These are phyloP conservation scores for Speleostelium caveatum DNA, from an alignment of 78 protist species.

Conservation along the genomic window DNA sequence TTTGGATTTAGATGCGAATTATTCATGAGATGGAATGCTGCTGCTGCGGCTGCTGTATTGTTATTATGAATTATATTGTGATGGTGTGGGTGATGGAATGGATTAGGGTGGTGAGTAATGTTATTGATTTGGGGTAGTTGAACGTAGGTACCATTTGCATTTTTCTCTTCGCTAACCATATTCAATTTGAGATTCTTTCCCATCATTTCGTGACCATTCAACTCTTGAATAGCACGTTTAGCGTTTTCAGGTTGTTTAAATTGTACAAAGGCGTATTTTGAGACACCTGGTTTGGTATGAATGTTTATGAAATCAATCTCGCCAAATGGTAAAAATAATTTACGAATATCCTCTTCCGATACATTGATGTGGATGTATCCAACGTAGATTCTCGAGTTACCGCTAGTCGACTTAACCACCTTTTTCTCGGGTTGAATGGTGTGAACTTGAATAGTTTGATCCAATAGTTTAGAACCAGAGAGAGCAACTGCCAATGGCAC, in stretches of 20 bases:
- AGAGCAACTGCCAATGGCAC: slow-evolving; percentile 23
- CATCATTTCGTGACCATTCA: slow-evolving; percentile 61
- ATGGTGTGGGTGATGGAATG: not conserved
- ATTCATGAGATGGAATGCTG: not conserved
- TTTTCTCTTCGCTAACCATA: slow-evolving; percentile 38
- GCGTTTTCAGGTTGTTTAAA: slow-evolving; percentile 42
- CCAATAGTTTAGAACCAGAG: slow-evolving; percentile 3
- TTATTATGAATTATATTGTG: not conserved
- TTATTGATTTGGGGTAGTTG: slow-evolving; percentile 23
- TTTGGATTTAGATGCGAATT: not conserved
- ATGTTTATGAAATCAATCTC: slow-evolving; percentile 51
- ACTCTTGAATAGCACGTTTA: slow-evolving; percentile 7
- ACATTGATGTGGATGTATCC: slow-evolving; percentile 28
- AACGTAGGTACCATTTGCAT: slow-evolving; percentile 15
- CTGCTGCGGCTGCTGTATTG: not conserved
- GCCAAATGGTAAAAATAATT: slow-evolving; percentile 18
- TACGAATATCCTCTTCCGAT: slow-evolving; percentile 33
- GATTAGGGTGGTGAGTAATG: slow-evolving; percentile 9
- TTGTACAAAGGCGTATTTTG: slow-evolving; percentile 61
- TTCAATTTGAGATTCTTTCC: slow-evolving; percentile 43
- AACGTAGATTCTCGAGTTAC: slow-evolving; percentile 38
- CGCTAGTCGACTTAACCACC: not conserved
- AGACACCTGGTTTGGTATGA: slow-evolving; percentile 46
- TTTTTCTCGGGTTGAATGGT: slow-evolving; percentile 55
- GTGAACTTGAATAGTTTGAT: slow-evolving; percentile 41